These are phyloP conservation scores for Phlebiopsis flavidoalba DNA, from an alignment of 768 basidiomycete species.

Conservation along the genomic window DNA sequence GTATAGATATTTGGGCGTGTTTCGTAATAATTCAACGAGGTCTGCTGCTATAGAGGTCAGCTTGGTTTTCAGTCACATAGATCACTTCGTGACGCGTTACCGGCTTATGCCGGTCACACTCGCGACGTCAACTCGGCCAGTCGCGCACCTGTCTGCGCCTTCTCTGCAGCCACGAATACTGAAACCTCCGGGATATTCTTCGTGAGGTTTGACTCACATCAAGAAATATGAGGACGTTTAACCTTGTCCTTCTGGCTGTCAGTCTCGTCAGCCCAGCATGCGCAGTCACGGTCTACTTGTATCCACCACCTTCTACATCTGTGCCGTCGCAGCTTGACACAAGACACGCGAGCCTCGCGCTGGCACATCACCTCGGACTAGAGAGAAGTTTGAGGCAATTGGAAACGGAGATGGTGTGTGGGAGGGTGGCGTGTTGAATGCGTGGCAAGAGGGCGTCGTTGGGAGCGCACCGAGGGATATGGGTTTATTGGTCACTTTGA, in stretches of 20 bases:
- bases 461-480: constrained; percentile 47
- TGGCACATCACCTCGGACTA: constrained; percentile 69
- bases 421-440: constrained; percentile 14
- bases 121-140: constrained; percentile 4
- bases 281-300: constrained; percentile 58
- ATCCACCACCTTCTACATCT: constrained; percentile 32
- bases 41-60: too few species aligned
- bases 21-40: too few species aligned
- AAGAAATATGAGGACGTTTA: constrained; percentile 1
- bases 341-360: constrained; percentile 50
- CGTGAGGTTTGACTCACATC: not conserved
- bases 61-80: not conserved
- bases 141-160: not conserved
- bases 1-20: too few species aligned
- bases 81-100: not conserved
- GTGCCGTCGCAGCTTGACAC: constrained; percentile 39
- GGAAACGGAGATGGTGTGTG: constrained; percentile 28
- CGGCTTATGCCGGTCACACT: not conserved
- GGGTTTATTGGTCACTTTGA: constrained; percentile 51
- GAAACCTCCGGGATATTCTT: not conserved
- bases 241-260: constrained; percentile 19
- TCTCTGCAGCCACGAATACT: not conserved
- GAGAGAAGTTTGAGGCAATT: constrained; percentile 62
- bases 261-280: constrained; percentile 29
- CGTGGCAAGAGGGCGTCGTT: constrained; percentile 40